A percentile compares a stretch with the other conserved stretches of the same genome.
These are phyloP conservation scores for Ophiosphaerella korrae DNA, from an alignment of 2,329 filamentous ascomycete genomes.

Conservation along the genomic window DNA sequence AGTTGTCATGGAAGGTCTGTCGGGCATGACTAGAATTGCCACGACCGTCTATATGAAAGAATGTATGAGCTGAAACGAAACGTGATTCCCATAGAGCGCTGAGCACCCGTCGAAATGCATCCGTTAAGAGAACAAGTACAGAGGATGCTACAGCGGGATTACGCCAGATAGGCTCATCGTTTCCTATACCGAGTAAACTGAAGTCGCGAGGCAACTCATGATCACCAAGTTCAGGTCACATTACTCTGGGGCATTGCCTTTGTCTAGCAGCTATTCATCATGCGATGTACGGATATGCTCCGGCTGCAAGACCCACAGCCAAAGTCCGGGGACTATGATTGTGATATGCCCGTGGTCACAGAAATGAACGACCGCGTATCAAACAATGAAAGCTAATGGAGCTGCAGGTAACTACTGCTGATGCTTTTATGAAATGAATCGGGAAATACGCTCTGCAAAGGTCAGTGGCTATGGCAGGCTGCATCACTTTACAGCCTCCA, in stretches of 20 bases:
- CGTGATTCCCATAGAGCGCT: slow-evolving; percentile 33
- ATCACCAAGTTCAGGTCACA: slow-evolving; percentile 8
- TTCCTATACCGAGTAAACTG: slow-evolving; percentile 8
- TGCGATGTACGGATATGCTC: slow-evolving; percentile 22
- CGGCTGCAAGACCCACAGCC: slow-evolving; percentile 39
- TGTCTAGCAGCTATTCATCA: slow-evolving; percentile 40
- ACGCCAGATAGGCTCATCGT: slow-evolving; percentile 40
- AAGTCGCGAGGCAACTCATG: slow-evolving; percentile 18
- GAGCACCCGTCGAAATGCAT: slow-evolving; percentile 30
- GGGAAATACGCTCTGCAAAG: neutral
- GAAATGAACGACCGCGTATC: too few relatives aligned
- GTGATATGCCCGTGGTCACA: slow-evolving; percentile 24
- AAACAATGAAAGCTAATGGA: too few relatives aligned
- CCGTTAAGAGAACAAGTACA: slow-evolving; percentile 19
- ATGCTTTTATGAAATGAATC: neutral
- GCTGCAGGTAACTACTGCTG: neutral
- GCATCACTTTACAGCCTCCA: too few relatives aligned
- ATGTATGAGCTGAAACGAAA: slow-evolving; percentile 44
- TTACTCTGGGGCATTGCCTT: slow-evolving; percentile 45
- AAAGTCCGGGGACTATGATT: slow-evolving; percentile 28
- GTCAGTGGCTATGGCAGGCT: too few relatives aligned
- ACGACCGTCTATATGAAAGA: too few relatives aligned
- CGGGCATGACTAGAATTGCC: too few relatives aligned
- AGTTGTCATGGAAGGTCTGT: too few relatives aligned
- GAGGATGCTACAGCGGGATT: slow-evolving; percentile 33